Conservation (phyloP, 306 rosid species). For the Echinosophora koreensis region DNA sequence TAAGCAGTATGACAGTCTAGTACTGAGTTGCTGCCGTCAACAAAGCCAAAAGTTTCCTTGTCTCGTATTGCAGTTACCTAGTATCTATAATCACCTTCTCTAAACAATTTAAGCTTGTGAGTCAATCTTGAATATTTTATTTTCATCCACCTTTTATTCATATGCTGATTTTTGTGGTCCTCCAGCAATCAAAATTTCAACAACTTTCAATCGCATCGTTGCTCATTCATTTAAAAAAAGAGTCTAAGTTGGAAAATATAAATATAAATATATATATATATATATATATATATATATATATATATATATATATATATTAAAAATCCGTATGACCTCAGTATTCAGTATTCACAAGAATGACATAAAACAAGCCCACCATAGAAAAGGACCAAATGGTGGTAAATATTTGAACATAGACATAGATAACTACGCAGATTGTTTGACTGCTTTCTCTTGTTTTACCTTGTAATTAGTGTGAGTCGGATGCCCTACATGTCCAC, state of each 20-base stretch:
- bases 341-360: background rate
- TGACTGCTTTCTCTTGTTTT: background rate
- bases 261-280: no score
- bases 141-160: background rate
- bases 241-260: background rate
- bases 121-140: background rate
- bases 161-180: background rate
- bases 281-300: no score
- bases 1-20: conserved; percentile 22
- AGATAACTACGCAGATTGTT: background rate
- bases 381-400: background rate
- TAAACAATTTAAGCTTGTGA: background rate
- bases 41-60: conserved; percentile 13
- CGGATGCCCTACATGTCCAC: background rate
- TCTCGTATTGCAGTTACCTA: background rate
- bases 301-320: no score
- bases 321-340: background rate
- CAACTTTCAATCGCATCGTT: background rate
- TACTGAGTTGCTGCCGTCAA: conserved; percentile 13
- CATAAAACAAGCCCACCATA: background rate
- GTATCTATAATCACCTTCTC: background rate
- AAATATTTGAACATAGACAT: conserved; percentile 1
- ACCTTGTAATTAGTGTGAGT: background rate
- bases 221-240: background rate
- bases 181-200: background rate